Percentiles rank a stretch among this genome's conserved stretches.
Evolutionary conservation across 2,329 filamentous ascomycete genomes (phyloP).

Genomic region (Lasiodiplodia gonubiensis): DNA sequence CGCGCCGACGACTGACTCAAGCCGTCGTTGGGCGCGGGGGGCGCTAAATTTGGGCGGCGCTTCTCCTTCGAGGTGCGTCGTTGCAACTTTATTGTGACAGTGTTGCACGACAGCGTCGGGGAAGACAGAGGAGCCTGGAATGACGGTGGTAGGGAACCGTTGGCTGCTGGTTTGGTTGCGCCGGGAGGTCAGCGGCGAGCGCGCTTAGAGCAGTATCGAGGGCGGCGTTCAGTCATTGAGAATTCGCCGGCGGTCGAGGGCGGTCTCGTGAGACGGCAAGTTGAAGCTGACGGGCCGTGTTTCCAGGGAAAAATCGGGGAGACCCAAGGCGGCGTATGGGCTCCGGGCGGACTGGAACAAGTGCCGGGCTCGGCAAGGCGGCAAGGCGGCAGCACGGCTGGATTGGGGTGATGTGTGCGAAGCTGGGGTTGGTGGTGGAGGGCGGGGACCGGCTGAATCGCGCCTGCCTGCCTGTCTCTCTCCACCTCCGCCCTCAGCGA

Average conservation of each 20-base stretch:
- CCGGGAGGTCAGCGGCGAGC: too few species aligned
- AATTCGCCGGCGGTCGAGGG: too few species aligned
- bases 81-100: conserved; percentile 21
- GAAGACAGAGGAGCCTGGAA: neutral
- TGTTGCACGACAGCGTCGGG: conserved; percentile 19
- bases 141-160: neutral
- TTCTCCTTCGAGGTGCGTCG: conserved; percentile 9
- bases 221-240: too few species aligned
- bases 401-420: neutral
- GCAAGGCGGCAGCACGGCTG: neutral
- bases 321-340: neutral
- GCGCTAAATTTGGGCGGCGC: conserved; percentile 23
- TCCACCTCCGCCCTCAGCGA: neutral
- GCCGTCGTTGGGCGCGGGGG: neutral
- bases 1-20: neutral
- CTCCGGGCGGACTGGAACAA: neutral
- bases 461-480: neutral
- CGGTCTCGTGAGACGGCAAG: conserved; percentile 3
- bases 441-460: conserved; percentile 8
- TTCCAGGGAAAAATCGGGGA: neutral
- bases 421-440: neutral
- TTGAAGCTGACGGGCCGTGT: neutral
- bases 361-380: conserved; percentile 4
- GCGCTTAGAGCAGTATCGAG: neutral
- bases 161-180: neutral